These are phyloP conservation scores for Pseudocercospora vitis DNA, from an alignment of 2,329 filamentous ascomycete species.

Conservation along the genomic window DNA sequence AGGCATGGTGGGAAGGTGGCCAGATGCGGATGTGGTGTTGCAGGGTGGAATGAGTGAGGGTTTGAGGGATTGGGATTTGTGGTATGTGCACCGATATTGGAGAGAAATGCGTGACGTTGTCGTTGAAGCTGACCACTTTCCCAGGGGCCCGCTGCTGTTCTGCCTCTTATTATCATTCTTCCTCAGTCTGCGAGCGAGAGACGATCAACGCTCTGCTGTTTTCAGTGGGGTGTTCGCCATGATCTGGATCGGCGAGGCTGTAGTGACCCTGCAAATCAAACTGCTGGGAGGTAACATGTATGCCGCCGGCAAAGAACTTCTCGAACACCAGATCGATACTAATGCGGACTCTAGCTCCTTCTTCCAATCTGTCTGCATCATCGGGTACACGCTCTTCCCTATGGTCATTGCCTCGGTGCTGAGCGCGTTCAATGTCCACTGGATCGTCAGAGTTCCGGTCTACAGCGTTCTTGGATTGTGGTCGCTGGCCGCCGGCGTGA, in stretches of 20 bases:
- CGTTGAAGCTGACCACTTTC: conserved; percentile 2
- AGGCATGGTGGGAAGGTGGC: conserved; percentile 62
- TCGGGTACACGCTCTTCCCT: conserved; percentile 96
- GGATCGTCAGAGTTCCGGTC: conserved; percentile 81
- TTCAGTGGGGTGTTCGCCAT: conserved; percentile 97
- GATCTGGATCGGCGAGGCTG: conserved; percentile 94
- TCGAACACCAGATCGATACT: conserved; percentile 26
- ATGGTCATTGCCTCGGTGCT: conserved; percentile 89
- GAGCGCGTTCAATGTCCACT: conserved; percentile 76
- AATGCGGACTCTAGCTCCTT: conserved; percentile 69
- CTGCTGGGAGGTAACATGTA: conserved; percentile 95
- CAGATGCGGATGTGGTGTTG: conserved; percentile 65
- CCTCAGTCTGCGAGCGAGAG: conserved; percentile 76
- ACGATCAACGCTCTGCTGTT: conserved; percentile 79
- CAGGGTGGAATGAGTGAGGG: conserved; percentile 81
- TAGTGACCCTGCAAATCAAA: conserved; percentile 98
- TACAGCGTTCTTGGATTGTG: conserved; percentile 86
- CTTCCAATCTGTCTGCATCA: conserved; percentile 95
- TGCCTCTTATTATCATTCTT: conserved; percentile 85
- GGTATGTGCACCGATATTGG: conserved; percentile 58
- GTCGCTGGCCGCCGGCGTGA: conserved; percentile 93
- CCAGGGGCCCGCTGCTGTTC: conserved; percentile 86
- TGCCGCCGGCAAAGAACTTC: conserved; percentile 44
- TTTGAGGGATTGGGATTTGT: conserved; percentile 94
- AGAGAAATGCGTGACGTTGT: conserved; percentile 23